Evolutionary conservation across 2,329 filamentous ascomycete genomes (phyloP).

Genomic region (Penicillium occitanis): DNA sequence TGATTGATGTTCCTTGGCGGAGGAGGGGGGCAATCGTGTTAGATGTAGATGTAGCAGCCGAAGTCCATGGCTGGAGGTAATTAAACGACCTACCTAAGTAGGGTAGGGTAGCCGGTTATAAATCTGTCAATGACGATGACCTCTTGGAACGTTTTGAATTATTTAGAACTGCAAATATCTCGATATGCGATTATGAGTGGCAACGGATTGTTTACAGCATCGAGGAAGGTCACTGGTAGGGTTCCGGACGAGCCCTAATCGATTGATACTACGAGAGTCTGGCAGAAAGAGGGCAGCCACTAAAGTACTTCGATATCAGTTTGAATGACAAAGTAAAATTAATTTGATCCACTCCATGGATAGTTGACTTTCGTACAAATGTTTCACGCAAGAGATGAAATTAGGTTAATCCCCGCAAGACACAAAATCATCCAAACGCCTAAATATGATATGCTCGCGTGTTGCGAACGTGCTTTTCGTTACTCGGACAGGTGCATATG

Average conservation of each 20-base stretch:
- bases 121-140: no score
- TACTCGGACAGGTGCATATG: background rate
- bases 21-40: background rate
- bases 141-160: no score
- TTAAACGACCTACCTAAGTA: background rate
- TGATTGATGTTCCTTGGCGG: background rate
- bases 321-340: background rate
- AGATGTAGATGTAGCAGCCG: background rate
- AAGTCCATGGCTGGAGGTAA: background rate
- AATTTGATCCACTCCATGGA: background rate
- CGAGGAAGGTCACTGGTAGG: background rate
- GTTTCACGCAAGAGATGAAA: background rate
- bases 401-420: background rate
- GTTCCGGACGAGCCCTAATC: background rate
- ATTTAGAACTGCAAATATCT: no score
- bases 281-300: background rate
- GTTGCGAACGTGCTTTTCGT: background rate
- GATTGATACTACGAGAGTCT: background rate
- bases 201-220: background rate
- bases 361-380: background rate
- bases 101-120: no score
- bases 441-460: constrained; percentile 1
- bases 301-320: background rate
- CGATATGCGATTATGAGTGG: no score
- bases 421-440: background rate